A percentile compares a stretch with the other conserved stretches of the same genome.
phyloP scores from a whole-genome alignment of 129 eudicot species.

The Daucus carota region DH1_v3.0 NC_030387.2:9944001-9944500 shows the following conservation, averaged over 20 bases:
- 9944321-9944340: neutral
- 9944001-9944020: neutral
- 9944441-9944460: slow-evolving; percentile 75
- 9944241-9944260: slow-evolving; percentile 61
- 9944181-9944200: slow-evolving; percentile 38
- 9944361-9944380: neutral
- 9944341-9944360: neutral
- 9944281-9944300: neutral
- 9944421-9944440: slow-evolving; percentile 2
- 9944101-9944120: slow-evolving; percentile 82
- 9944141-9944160: slow-evolving; percentile 14
- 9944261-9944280: neutral
- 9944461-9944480: slow-evolving; percentile 42
- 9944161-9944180: slow-evolving; percentile 12
- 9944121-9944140: slow-evolving; percentile 22
- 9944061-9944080: slow-evolving; percentile 75
- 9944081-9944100: slow-evolving; percentile 77
- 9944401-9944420: neutral
- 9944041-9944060: slow-evolving; percentile 94
- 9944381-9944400: neutral
- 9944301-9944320: neutral
- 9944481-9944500: slow-evolving; percentile 53
- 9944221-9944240: slow-evolving; percentile 41
- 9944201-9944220: slow-evolving; percentile 13
- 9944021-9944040: neutral